Evolutionary conservation across 495 filamentous ascomycete genomes (phyloP), one percentile per base, ranked within the genome.

Genomic region (Elasticomyces elasticus): DNA sequence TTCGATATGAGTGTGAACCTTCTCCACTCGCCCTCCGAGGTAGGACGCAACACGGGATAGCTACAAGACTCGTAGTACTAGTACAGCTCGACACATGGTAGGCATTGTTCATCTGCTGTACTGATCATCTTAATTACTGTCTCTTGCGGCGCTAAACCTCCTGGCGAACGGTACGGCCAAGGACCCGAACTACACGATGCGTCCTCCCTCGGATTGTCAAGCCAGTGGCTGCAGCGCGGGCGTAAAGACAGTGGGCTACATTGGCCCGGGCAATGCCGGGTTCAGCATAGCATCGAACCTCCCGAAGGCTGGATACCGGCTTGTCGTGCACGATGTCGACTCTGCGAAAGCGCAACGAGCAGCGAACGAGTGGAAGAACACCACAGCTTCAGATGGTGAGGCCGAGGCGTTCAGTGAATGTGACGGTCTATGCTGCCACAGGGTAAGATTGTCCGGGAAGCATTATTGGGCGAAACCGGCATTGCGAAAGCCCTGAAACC

Each of bases 361-460:
- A 7, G 60, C 59, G 15, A 49, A 49, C 24, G 57, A 65, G 40
- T 65, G 51, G 59, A 37, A 42, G 1, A 53, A 49, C 42, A 59
- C 56, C 20, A 54, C 51, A 6, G 56, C 43, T 17, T 49, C 40
- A 13, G 25, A 54, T 13, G 56, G 51, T 10, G 25, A 50, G n/a
- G 30, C 44, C 1, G 54, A 59, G 20, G 46, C 45, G n/a, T 67
- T 67, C 44, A 15, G 28, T 10, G 57, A 63, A 6, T 67, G 62
- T 46, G 62, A 63, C 15, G 60, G 63, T 0, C 51, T 67, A 67
- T 67, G 64, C 57, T 67, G 12, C 64, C 62, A 20, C 59, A 67
- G 49, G 62, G 60, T 1, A 61, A 59, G 40, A 54, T 67, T 19
- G 64, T 67, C 2, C 33, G 55, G 33, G 64, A 67, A 13, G 64